Conservation (phyloP, 2,329 filamentous ascomycete species). For the Sporothrix protearum region DNA sequence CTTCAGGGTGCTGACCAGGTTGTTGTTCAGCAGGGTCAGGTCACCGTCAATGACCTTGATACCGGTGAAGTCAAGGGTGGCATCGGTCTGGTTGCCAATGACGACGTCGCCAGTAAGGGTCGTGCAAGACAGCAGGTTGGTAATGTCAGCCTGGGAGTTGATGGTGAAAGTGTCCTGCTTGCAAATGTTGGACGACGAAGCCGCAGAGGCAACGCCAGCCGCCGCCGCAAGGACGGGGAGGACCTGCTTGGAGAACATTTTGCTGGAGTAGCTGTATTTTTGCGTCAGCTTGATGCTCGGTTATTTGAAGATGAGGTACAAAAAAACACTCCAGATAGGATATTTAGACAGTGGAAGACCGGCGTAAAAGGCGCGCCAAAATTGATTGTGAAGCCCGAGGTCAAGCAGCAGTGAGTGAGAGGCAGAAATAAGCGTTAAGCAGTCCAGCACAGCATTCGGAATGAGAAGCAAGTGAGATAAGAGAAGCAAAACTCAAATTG, state of each 20-base stretch:
- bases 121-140: conserved; percentile 59
- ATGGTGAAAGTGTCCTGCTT: conserved; percentile 50
- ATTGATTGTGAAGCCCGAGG: not conserved
- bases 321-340: not conserved
- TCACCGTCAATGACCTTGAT: conserved; percentile 54
- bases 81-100: conserved; percentile 55
- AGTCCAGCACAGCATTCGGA: not conserved
- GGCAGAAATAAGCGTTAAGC: not conserved
- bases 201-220: conserved; percentile 41
- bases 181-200: conserved; percentile 29
- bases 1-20: conserved; percentile 58
- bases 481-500: not conserved
- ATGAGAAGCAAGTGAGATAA: not conserved
- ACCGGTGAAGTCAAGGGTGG: conserved; percentile 60
- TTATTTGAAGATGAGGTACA: not conserved
- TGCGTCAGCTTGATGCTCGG: not conserved
- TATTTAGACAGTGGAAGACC: not conserved
- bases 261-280: conserved; percentile 30
- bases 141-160: conserved; percentile 61
- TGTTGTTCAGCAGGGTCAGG: conserved; percentile 59
- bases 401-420: not conserved
- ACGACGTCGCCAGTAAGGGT: conserved; percentile 66
- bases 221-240: conserved; percentile 42
- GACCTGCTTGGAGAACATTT: conserved; percentile 44
- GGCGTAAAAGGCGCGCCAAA: not conserved